Evolutionary conservation across 1,139 yeast genomes (phyloP).

Genomic region (Diutina sp.): DNA sequence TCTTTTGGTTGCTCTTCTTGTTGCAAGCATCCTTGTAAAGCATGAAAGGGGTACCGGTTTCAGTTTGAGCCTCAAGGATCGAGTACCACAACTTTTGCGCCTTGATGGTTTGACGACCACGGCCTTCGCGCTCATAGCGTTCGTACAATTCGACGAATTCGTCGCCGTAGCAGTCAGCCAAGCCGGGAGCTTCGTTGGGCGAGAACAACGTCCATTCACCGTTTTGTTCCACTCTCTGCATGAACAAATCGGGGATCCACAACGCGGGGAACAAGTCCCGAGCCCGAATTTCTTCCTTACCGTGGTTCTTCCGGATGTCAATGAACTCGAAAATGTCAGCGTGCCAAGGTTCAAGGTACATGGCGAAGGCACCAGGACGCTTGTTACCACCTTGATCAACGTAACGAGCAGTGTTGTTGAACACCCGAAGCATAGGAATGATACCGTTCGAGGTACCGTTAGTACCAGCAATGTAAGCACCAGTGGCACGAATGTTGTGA

Average conservation of each 20-base stretch:
- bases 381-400: slow-evolving; percentile 56
- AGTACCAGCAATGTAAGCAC: slow-evolving; percentile 38
- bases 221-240: slow-evolving; percentile 37
- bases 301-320: slow-evolving; percentile 42
- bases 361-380: slow-evolving; percentile 53
- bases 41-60: slow-evolving; percentile 49
- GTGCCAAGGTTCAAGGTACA: slow-evolving; percentile 53
- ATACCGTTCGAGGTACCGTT: slow-evolving; percentile 45
- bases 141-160: slow-evolving; percentile 33
- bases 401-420: slow-evolving; percentile 46
- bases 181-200: slow-evolving; percentile 40
- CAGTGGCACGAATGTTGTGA: slow-evolving; percentile 38
- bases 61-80: slow-evolving; percentile 43
- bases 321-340: slow-evolving; percentile 40
- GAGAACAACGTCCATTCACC: slow-evolving; percentile 43
- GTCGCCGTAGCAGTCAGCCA: slow-evolving; percentile 36
- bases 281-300: slow-evolving; percentile 43
- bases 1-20: slow-evolving; percentile 38
- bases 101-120: slow-evolving; percentile 21
- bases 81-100: slow-evolving; percentile 45
- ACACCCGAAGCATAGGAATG: slow-evolving; percentile 47
- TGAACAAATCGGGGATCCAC: slow-evolving; percentile 50
- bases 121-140: slow-evolving; percentile 31
- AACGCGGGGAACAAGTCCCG: slow-evolving; percentile 45
- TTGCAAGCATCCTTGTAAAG: slow-evolving; percentile 47